Percentiles rank a stretch among this genome's conserved stretches.
Conservation (phyloP, 2,329 filamentous ascomycete species). For the Simplicillium sp. region DNA sequence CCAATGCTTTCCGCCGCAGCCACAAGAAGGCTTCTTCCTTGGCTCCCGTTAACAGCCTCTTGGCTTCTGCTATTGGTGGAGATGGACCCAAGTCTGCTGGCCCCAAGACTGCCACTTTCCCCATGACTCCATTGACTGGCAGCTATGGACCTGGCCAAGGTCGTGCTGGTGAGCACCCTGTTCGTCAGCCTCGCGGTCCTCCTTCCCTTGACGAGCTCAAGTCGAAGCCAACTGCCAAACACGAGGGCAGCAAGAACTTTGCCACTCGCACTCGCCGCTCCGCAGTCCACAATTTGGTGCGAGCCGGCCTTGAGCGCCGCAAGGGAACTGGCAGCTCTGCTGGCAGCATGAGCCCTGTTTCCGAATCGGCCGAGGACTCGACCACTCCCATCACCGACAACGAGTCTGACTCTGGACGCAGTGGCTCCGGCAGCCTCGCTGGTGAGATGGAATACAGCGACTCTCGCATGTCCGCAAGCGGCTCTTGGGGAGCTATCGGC, state of each 20-base stretch:
- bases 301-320: slow-evolving; percentile 81
- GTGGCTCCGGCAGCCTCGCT: slow-evolving; percentile 71
- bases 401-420: slow-evolving; percentile 60
- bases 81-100: slow-evolving; percentile 47
- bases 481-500: slow-evolving; percentile 68
- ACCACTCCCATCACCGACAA: slow-evolving; percentile 66
- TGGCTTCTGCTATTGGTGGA: slow-evolving; percentile 31
- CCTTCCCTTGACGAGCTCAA: slow-evolving; percentile 86
- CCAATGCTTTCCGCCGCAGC: slow-evolving; percentile 84
- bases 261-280: slow-evolving; percentile 83
- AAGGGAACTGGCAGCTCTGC: slow-evolving; percentile 60
- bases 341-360: slow-evolving; percentile 82
- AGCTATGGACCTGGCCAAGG: slow-evolving; percentile 88
- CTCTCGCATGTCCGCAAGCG: slow-evolving; percentile 68
- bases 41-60: slow-evolving; percentile 44
- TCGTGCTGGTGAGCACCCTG: slow-evolving; percentile 87
- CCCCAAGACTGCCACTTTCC: slow-evolving; percentile 73
- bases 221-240: slow-evolving; percentile 80
- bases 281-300: slow-evolving; percentile 84
- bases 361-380: slow-evolving; percentile 61
- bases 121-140: slow-evolving; percentile 70
- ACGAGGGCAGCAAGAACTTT: slow-evolving; percentile 98
- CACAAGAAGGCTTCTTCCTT: slow-evolving; percentile 86
- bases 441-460: slow-evolving; percentile 63
- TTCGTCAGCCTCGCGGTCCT: slow-evolving; percentile 86